These are phyloP conservation scores for Flaveria trinervia DNA, from an alignment of 129 eudicot genomes.

Conservation along the genomic window DNA sequence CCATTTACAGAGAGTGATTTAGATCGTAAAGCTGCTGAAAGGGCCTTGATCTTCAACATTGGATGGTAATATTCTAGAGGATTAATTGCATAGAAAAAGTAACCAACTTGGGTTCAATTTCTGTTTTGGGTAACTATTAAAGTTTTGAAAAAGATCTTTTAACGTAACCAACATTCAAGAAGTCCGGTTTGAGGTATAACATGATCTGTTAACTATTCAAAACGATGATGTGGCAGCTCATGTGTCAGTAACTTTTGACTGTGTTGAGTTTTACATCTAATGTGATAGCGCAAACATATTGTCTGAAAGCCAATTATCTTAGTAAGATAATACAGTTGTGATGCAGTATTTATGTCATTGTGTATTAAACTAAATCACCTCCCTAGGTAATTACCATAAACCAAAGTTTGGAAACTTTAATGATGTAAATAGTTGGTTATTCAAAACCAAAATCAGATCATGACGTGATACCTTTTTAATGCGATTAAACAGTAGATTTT, in stretches of 20 bases:
- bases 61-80: constrained; percentile 52
- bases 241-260: neutral
- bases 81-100: neutral
- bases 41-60: constrained; percentile 52
- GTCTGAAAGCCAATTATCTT: neutral
- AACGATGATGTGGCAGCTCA: neutral
- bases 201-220: neutral
- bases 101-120: neutral
- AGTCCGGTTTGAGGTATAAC: neutral
- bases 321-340: too few species aligned
- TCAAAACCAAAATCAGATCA: neutral
- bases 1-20: constrained; percentile 52
- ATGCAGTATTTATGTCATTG: too few species aligned
- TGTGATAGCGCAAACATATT: neutral
- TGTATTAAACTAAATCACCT: too few species aligned
- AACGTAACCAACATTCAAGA: neutral
- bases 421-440: constrained; percentile 5
- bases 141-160: neutral
- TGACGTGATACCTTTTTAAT: neutral
- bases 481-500: neutral
- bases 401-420: neutral
- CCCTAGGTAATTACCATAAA: neutral
- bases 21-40: constrained; percentile 53
- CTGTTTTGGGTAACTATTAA: neutral
- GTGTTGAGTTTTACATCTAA: neutral